A percentile compares a stretch with the other conserved stretches of the same genome.
Evolutionary conservation across 202 grass and related monocot species (phyloP).

Genomic region (Brachypodium distachyon): DNA sequence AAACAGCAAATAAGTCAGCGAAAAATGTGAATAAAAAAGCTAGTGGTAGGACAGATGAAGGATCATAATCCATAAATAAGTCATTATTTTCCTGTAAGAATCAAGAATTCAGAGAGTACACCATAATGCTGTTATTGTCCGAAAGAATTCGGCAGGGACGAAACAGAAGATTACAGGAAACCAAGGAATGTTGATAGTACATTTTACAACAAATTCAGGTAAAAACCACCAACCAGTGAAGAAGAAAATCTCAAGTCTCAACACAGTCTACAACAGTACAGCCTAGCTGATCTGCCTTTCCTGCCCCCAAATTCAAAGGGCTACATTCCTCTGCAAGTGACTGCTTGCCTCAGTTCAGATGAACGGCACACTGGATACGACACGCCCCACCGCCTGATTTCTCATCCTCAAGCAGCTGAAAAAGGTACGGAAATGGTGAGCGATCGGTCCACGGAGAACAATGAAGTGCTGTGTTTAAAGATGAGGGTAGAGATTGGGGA

Average conservation of each 20-base stretch:
- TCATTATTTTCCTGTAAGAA: not conserved
- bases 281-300: not conserved
- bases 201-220: not conserved
- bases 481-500: not conserved
- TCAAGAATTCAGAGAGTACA: not conserved
- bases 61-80: no score
- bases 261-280: not conserved
- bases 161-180: not conserved
- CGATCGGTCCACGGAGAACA: not conserved
- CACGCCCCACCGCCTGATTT: constrained; percentile 23
- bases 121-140: not conserved
- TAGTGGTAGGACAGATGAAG: no score
- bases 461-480: not conserved
- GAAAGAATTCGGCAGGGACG: not conserved
- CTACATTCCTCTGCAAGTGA: not conserved
- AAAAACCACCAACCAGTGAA: not conserved
- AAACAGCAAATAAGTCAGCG: not conserved
- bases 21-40: no score
- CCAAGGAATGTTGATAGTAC: not conserved
- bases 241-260: not conserved
- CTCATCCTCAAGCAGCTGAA: constrained; percentile 42
- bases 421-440: not conserved
- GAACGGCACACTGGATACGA: constrained; percentile 44
- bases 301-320: not conserved
- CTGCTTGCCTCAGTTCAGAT: constrained; percentile 13